Evolutionary conservation across 2,329 filamentous ascomycete genomes (phyloP).

Genomic region (Fusarium buxicola): DNA sequence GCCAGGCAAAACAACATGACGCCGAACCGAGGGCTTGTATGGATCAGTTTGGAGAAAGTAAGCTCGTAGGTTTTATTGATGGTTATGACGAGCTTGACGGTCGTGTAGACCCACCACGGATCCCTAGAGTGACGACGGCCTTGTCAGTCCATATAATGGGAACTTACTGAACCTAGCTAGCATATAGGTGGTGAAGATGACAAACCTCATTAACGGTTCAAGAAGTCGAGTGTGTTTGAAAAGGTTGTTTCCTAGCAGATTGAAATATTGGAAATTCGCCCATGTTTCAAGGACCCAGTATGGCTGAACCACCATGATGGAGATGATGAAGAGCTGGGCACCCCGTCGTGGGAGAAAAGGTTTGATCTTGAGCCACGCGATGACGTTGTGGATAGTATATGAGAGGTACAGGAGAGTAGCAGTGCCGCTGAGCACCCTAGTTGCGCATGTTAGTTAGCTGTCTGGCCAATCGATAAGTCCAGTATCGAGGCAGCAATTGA

Average conservation of each 20-base stretch:
- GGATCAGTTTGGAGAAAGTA: slow-evolving; percentile 19
- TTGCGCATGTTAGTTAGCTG: accelerated
- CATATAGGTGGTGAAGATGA: too few relatives aligned
- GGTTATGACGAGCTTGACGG: slow-evolving; percentile 18
- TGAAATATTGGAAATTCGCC: slow-evolving; percentile 34
- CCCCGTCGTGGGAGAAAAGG: slow-evolving; percentile 28
- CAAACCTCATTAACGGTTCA: slow-evolving; percentile 12
- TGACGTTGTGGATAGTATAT: slow-evolving; percentile 28
- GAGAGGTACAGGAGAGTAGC: slow-evolving; percentile 27
- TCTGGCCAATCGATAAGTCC: too few relatives aligned
- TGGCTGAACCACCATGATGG: slow-evolving; percentile 16
- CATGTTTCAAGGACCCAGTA: slow-evolving; percentile 33
- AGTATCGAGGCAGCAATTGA: too few relatives aligned
- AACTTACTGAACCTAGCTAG: too few relatives aligned
- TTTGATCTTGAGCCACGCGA: slow-evolving; percentile 28
- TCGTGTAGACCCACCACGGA: slow-evolving; percentile 32
- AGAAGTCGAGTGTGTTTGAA: slow-evolving; percentile 20
- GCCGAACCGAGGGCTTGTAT: slow-evolving; percentile 22
- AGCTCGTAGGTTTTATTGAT: slow-evolving; percentile 35
- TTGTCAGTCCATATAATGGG: too few relatives aligned
- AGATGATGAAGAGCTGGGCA: slow-evolving; percentile 17
- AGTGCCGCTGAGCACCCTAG: slow-evolving; percentile 27
- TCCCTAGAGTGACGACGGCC: slow-evolving; percentile 1
- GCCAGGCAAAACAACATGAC: slow-evolving; percentile 29
- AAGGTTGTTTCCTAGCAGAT: slow-evolving; percentile 15